These are phyloP conservation scores for Saprolegnia parasitica DNA, from an alignment of 352 stramenopile genomes.

Conservation along the genomic window DNA sequence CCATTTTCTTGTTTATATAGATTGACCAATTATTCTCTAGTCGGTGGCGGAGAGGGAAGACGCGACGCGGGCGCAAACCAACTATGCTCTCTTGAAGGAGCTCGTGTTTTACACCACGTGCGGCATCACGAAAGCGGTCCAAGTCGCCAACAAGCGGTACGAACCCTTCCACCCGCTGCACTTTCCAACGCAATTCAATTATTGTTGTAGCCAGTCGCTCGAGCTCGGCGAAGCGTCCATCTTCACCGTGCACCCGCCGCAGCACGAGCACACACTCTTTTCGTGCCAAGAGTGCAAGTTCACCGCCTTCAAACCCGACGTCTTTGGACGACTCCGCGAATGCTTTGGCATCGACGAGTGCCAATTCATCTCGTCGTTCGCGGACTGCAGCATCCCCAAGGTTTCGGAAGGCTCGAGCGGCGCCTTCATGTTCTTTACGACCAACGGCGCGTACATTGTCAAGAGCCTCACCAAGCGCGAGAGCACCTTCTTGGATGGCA, in stretches of 20 bases:
- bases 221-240: conserved; percentile 30
- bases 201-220: conserved; percentile 29
- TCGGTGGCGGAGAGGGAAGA: conserved; percentile 50
- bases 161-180: too few relatives aligned
- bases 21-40: conserved; percentile 5
- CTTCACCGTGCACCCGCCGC: conserved; percentile 44
- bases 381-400: conserved; percentile 64
- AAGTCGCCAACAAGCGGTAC: conserved; percentile 32
- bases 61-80: conserved; percentile 67
- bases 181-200: conserved; percentile 17
- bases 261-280: conserved; percentile 30
- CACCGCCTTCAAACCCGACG: conserved; percentile 48
- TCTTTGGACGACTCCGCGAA: conserved; percentile 49
- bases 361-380: conserved; percentile 49
- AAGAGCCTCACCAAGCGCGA: conserved; percentile 68
- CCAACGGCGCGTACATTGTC: conserved; percentile 69
- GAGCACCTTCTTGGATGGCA: conserved; percentile 53
- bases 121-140: conserved; percentile 58
- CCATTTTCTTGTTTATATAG: too few relatives aligned
- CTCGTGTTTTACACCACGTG: conserved; percentile 74
- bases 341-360: conserved; percentile 56
- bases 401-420: conserved; percentile 73
- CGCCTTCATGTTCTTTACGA: conserved; percentile 81
- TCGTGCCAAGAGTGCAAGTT: conserved; percentile 55
- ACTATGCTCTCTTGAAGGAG: conserved; percentile 66